Evolutionary conservation across 2,329 filamentous ascomycete genomes (phyloP), one percentile per base, ranked within the genome.

Genomic region (Fragosphaeria purpurea): DNA sequence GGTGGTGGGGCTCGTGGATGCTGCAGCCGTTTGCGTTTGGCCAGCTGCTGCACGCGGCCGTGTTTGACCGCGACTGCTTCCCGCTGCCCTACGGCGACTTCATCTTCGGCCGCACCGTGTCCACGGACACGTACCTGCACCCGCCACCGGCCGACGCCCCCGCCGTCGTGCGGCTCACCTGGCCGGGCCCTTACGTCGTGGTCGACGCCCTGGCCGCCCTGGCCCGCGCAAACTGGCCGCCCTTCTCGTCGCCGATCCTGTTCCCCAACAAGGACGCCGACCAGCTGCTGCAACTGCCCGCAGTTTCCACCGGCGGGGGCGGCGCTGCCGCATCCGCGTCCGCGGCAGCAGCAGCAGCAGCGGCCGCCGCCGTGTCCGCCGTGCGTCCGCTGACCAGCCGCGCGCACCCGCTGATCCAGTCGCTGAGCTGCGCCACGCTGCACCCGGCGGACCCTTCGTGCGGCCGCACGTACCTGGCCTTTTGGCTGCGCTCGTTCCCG

Each of bases 391-490:
- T 97, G 50, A 88, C 88, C 1, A 83, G 85, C 1, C 79, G 85
- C 33, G 91, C 91, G 0, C 91, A 97, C 62, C 91, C 91, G 1
- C 81, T 88, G 41, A 91, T 95, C 64, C 83, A 79, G 8, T 85
- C 83, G 32, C 79, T 96, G 22, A 91, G 88, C 42, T 98, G 93
- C 68, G 91, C 91, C 1, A 77, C 91, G 2, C 79, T 97, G 3
- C 91, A 98, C 63, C 90, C 91, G 0, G 75, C 79, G 13, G 87
- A 95, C 60, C 90, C 91, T 1, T 95, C 87, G 13, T 98, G 91
- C 66, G 77, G 85, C 39, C 86, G 87, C 34, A 94, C 88, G 4
- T 94, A 90, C 64, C 70, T 96, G 44, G 86, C 87, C 54, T 94
- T 93, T 68, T 91, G 87, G 79, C 80, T 95, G 52, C 79, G 80